Percentiles rank a stretch among this genome's conserved stretches.
Conservation (phyloP, 805 yeast species). For the Candida sakaeoensis region DNA sequence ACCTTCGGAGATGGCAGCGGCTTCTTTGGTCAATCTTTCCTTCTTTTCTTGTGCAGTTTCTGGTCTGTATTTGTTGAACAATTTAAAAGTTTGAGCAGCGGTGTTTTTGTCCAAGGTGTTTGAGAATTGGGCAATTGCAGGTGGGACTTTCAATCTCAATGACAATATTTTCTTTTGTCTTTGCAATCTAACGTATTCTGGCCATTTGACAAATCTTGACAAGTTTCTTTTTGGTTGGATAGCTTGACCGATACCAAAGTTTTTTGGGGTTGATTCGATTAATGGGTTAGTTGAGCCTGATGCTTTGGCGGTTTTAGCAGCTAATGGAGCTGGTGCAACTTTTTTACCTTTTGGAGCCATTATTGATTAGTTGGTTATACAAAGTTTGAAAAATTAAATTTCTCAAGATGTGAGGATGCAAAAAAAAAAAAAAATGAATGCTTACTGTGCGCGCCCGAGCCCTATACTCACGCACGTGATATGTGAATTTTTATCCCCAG, state of each 20-base stretch:
- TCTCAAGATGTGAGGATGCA: neutral
- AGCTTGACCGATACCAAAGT: constrained; percentile 95
- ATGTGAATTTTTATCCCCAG: too few relatives aligned
- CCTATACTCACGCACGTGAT: constrained; percentile 1
- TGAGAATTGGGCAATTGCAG: constrained; percentile 96
- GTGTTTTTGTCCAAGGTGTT: constrained; percentile 97
- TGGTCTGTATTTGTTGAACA: constrained; percentile 98
- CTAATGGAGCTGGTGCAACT: constrained; percentile 98
- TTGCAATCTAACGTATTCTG: constrained; percentile 96
- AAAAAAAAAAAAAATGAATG: neutral
- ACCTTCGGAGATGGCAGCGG: constrained; percentile 98
- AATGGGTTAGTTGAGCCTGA: constrained; percentile 67
- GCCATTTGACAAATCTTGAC: constrained; percentile 98
- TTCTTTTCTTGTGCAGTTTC: constrained; percentile 97
- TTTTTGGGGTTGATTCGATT: constrained; percentile 84
- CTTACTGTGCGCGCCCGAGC: too few relatives aligned
- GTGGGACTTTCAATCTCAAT: constrained; percentile 98
- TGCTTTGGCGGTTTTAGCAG: constrained; percentile 52
- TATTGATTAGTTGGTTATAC: constrained; percentile 10
- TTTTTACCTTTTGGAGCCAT: constrained; percentile 57
- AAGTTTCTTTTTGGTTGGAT: constrained; percentile 95
- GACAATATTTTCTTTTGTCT: constrained; percentile 97
- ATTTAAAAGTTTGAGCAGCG: constrained; percentile 94
- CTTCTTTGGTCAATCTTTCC: constrained; percentile 98
- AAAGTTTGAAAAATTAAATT: constrained; percentile 1